phyloP scores from a whole-genome alignment of 306 rosid species.

The Vigna angularis region DNA sequence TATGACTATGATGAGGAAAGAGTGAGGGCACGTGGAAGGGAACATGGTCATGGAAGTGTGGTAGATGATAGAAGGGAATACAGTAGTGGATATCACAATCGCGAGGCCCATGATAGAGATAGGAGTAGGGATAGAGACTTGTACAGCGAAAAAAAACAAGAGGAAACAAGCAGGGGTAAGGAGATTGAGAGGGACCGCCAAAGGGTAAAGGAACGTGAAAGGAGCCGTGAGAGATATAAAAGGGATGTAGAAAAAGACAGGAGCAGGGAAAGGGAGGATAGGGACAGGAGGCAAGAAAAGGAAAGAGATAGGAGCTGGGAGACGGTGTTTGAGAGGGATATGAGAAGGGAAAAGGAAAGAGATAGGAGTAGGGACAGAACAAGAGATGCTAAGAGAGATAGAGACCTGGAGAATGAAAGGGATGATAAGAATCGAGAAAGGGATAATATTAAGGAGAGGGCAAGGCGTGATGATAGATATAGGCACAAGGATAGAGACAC shows the following conservation, averaged over 20 bases:
- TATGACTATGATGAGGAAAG: constrained; percentile 57
- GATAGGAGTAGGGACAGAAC: constrained; percentile 59
- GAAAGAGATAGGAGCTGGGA: constrained; percentile 66
- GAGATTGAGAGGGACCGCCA: constrained; percentile 49
- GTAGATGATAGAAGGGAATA: constrained; percentile 62
- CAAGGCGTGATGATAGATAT: constrained; percentile 60
- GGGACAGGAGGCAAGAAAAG: constrained; percentile 64
- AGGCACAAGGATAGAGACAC: constrained; percentile 50
- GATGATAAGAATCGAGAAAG: constrained; percentile 57
- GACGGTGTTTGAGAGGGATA: constrained; percentile 53
- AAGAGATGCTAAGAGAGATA: constrained; percentile 56
- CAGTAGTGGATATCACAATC: constrained; percentile 42
- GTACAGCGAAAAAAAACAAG: constrained; percentile 51
- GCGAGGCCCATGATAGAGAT: constrained; percentile 52
- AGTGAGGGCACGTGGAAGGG: constrained; percentile 39
- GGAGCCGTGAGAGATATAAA: constrained; percentile 59
- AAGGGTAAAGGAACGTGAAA: constrained; percentile 54
- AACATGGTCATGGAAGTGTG: constrained; percentile 37
- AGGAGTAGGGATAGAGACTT: constrained; percentile 59
- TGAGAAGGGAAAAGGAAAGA: constrained; percentile 56
- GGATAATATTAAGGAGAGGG: constrained; percentile 58
- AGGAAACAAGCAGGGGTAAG: constrained; percentile 56
- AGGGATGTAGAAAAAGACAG: constrained; percentile 66
- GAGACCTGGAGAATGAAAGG: constrained; percentile 65
- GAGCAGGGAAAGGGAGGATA: constrained; percentile 58